Conservation (phyloP, 1,284 basidiomycete genomes). For the Ganoderma boninense region DNA sequence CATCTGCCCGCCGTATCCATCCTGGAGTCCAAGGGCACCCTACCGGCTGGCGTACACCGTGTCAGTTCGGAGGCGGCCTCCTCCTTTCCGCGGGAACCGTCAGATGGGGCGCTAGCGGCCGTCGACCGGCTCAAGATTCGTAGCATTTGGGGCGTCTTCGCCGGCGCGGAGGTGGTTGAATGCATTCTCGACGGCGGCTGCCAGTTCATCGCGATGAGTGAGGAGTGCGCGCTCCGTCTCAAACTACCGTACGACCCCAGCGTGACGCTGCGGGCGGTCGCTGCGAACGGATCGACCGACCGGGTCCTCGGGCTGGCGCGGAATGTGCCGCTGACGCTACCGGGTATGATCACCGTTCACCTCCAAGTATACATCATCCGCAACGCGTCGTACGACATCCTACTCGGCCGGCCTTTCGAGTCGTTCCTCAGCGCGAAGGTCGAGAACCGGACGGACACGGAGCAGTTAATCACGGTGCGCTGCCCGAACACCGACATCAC, state of each 20-base stretch:
- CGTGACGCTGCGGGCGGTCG: not conserved
- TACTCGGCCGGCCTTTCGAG: conserved; percentile 46
- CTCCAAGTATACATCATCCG: conserved; percentile 39
- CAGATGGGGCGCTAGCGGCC: not conserved
- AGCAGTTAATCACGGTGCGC: conserved; percentile 37
- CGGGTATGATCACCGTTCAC: conserved; percentile 11
- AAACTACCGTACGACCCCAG: not conserved
- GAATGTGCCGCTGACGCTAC: not conserved
- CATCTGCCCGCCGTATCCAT: too few relatives aligned
- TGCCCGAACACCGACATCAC: conserved; percentile 36
- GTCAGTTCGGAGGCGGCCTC: not conserved
- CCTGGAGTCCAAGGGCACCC: too few relatives aligned
- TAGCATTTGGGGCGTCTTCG: too few relatives aligned
- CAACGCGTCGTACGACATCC: conserved; percentile 40
- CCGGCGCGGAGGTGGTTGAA: not conserved
- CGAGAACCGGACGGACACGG: conserved; percentile 32
- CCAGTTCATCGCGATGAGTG: not conserved
- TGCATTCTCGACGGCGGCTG: not conserved
- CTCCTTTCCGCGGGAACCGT: not conserved
- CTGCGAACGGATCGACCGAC: not conserved
- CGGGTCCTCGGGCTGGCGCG: not conserved
- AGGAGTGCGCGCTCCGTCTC: not conserved
- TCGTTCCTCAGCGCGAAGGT: conserved; percentile 38
- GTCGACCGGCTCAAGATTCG: not conserved
- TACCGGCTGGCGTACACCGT: too few relatives aligned